Percentiles rank a stretch among this genome's conserved stretches.
phyloP scores from a whole-genome alignment of 805 yeast species.

The Saturnispora galanensis region DNA sequence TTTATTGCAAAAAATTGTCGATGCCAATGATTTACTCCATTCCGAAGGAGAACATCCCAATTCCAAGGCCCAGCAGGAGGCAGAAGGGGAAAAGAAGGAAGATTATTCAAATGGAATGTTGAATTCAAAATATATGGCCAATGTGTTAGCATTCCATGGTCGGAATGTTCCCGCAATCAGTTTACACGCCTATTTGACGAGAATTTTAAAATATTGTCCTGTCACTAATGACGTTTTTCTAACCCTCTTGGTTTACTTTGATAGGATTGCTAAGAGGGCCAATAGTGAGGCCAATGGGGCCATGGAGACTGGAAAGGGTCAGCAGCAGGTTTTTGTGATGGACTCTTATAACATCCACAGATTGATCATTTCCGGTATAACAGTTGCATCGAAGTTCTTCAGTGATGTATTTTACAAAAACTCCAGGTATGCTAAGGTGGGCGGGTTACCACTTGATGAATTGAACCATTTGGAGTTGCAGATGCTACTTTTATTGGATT shows the following conservation, averaged over 20 bases:
- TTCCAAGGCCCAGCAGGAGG: constrained; percentile 4
- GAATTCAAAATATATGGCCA: constrained; percentile 45
- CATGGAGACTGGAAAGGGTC: constrained; percentile 15
- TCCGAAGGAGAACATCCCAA: constrained; percentile 33
- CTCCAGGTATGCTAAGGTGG: constrained; percentile 89
- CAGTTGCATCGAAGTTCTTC: constrained; percentile 91
- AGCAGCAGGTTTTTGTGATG: constrained; percentile 75
- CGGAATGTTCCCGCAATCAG: constrained; percentile 94
- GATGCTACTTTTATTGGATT: constrained; percentile 74
- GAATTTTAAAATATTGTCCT: constrained; percentile 94
- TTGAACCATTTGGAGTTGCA: constrained; percentile 87
- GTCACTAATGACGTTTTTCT: constrained; percentile 96
- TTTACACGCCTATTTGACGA: constrained; percentile 75
- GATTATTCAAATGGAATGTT: constrained; percentile 13
- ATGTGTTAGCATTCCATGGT: constrained; percentile 87
- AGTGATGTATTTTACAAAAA: constrained; percentile 92
- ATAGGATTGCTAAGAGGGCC: constrained; percentile 80
- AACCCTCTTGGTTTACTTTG: constrained; percentile 85
- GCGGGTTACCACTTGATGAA: constrained; percentile 90
- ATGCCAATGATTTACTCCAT: constrained; percentile 78
- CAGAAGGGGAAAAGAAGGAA: constrained; percentile 12
- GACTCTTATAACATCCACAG: constrained; percentile 94
- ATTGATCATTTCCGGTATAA: constrained; percentile 84
- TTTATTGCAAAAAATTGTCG: constrained; percentile 74
- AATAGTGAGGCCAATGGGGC: constrained; percentile 31